These are phyloP conservation scores for Euclidium syriacum DNA, from an alignment of 345 rosid species.

Conservation along the genomic window DNA sequence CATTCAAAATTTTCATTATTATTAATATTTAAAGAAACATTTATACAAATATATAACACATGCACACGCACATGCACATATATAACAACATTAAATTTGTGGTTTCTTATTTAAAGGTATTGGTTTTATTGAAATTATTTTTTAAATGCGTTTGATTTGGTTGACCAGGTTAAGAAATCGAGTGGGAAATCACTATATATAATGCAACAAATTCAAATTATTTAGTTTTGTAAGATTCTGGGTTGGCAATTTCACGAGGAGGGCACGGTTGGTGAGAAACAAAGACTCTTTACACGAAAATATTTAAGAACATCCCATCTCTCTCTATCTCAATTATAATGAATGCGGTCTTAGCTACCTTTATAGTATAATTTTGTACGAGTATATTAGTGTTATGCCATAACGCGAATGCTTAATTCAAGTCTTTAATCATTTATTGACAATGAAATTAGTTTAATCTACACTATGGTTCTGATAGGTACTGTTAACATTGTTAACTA, in stretches of 20 bases:
- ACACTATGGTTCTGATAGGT: background rate
- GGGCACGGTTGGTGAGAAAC: slow-evolving; percentile 75
- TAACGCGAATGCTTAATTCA: background rate
- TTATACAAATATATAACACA: too few relatives aligned
- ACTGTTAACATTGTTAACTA: background rate
- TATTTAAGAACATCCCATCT: slow-evolving; percentile 14
- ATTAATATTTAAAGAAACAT: too few relatives aligned
- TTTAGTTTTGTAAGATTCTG: slow-evolving; percentile 10
- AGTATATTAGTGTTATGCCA: background rate
- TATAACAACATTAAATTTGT: too few relatives aligned
- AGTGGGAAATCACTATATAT: too few relatives aligned
- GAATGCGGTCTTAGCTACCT: background rate
- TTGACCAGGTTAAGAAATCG: too few relatives aligned
- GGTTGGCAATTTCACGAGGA: slow-evolving; percentile 34
- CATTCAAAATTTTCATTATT: too few relatives aligned
- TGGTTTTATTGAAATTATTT: too few relatives aligned
- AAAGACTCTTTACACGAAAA: slow-evolving; percentile 26
- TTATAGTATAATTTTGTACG: background rate
- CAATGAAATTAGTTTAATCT: background rate
- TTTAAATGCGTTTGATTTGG: too few relatives aligned
- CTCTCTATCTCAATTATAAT: background rate
- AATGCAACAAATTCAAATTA: background rate
- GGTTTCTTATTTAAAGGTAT: too few relatives aligned
- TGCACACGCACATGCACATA: too few relatives aligned
- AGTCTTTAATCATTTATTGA: background rate